These are phyloP conservation scores for Coemansia sp. DNA, from an alignment of 192 early-diverging fungal species.

Conservation along the genomic window DNA sequence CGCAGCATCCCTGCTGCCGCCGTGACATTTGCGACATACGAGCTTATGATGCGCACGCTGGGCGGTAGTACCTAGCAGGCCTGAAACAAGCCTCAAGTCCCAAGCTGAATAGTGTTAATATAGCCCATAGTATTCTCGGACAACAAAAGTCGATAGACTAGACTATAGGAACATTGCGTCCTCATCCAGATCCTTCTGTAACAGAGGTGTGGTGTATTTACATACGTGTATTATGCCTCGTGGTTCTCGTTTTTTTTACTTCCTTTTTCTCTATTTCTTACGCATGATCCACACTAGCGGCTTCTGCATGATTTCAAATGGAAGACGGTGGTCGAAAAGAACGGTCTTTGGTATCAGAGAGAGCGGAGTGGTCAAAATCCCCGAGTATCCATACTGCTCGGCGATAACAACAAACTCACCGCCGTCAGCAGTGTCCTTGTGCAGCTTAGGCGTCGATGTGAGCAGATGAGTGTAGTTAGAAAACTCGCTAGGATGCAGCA, in stretches of 20 bases:
- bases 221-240: not conserved
- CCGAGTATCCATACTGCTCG: conserved; percentile 27
- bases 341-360: not conserved
- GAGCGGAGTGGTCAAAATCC: conserved; percentile 5
- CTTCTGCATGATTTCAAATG: conserved; percentile 10
- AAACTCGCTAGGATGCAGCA: conserved; percentile 26
- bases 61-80: not conserved
- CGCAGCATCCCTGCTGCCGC: conserved; percentile 75
- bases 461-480: conserved; percentile 35
- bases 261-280: not conserved
- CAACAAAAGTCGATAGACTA: too few relatives aligned
- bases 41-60: conserved; percentile 53
- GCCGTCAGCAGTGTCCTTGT: not conserved
- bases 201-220: not conserved
- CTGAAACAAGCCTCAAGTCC: too few relatives aligned
- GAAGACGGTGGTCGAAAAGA: not conserved
- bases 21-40: conserved; percentile 76
- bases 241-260: not conserved
- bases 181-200: not conserved
- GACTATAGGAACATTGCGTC: too few relatives aligned
- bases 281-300: conserved; percentile 30
- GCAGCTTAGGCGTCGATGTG: conserved; percentile 26
- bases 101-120: too few relatives aligned
- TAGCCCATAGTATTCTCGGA: too few relatives aligned
- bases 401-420: conserved; percentile 22